Evolutionary conservation across 306 rosid species (phyloP).

Genomic region (Prunus mira): DNA sequence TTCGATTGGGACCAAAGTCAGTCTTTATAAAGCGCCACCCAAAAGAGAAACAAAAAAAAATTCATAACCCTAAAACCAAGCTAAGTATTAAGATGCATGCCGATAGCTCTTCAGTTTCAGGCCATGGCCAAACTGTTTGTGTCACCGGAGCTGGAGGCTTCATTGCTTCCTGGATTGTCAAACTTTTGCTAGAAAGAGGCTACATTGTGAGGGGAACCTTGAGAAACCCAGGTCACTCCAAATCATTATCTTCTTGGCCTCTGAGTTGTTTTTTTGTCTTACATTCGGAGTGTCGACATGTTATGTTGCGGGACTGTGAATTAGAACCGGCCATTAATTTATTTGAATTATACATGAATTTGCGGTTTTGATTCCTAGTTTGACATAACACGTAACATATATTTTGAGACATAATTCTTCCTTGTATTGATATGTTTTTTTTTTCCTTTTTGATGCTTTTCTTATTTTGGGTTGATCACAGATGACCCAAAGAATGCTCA

Average conservation of each 20-base stretch:
- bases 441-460: neutral
- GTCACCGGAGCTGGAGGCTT: conserved; percentile 97
- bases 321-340: no score
- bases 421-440: neutral
- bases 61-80: neutral
- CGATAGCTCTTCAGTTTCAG: conserved; percentile 23
- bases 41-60: neutral
- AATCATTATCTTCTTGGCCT: neutral
- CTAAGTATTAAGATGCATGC: conserved; percentile 37
- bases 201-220: conserved; percentile 81
- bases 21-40: neutral
- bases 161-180: conserved; percentile 90
- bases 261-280: neutral
- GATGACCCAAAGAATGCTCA: conserved; percentile 78
- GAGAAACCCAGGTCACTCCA: conserved; percentile 62
- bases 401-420: neutral
- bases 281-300: neutral
- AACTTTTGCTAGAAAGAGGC: conserved; percentile 67
- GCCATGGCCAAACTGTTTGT: conserved; percentile 55
- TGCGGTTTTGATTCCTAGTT: no score
- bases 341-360: no score
- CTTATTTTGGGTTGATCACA: conserved; percentile 12
- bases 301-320: no score
- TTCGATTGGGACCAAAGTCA: no score
- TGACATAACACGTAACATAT: no score